Percentiles rank a stretch among this genome's conserved stretches.
Evolutionary conservation across 768 basidiomycete genomes (phyloP).

Genomic region (Plicaturopsis crispa): DNA sequence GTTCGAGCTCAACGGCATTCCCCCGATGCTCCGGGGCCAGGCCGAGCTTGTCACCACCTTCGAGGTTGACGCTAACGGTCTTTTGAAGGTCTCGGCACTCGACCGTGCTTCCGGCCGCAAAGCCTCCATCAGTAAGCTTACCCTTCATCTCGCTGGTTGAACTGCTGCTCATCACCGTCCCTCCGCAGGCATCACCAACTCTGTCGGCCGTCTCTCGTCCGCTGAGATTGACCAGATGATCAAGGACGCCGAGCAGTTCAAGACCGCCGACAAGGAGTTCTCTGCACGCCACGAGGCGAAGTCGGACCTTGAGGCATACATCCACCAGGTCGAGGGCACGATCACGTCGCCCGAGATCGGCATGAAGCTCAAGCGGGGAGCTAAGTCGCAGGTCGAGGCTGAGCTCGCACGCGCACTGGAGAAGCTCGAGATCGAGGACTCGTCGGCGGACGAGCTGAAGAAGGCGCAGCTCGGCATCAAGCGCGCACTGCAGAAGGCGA

Average conservation of each 20-base stretch:
- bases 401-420: constrained; percentile 98
- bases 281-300: constrained; percentile 97
- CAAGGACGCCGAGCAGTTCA: constrained; percentile 98
- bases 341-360: constrained; percentile 95
- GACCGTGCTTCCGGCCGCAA: constrained; percentile 99
- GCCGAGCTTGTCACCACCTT: constrained; percentile 99
- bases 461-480: constrained; percentile 95
- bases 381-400: constrained; percentile 89
- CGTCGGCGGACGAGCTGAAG: constrained; percentile 88
- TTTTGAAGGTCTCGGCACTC: constrained; percentile 96
- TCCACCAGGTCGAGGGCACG: constrained; percentile 94
- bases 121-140: constrained; percentile 86
- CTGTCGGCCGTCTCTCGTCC: constrained; percentile 94
- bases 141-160: background rate
- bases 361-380: constrained; percentile 98
- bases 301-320: constrained; percentile 95
- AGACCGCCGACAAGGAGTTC: constrained; percentile 96
- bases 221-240: constrained; percentile 99
- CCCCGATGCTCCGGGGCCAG: constrained; percentile 98
- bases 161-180: constrained; percentile 8
- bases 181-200: constrained; percentile 86
- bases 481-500: constrained; percentile 96
- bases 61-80: constrained; percentile 99
- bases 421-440: constrained; percentile 97
- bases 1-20: constrained; percentile 98